Base-by-base conservation (phyloP, 2,329 filamentous ascomycete species). In the Epichloe aotearoae region DNA sequence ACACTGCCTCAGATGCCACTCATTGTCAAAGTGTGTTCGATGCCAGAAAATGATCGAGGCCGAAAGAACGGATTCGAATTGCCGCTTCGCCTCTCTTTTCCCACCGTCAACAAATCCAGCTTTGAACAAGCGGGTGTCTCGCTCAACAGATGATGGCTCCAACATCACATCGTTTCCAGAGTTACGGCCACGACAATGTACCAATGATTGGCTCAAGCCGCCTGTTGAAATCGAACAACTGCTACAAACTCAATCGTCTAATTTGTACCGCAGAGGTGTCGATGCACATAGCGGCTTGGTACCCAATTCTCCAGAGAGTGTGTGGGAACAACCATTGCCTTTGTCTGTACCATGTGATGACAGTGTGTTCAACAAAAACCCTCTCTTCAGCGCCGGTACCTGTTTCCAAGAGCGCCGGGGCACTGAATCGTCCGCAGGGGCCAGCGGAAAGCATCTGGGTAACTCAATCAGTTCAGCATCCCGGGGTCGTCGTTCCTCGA, bases 141-240 rank as follows among this genome's bases (percentile, higher is more conserved):
- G 50, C 14, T 53, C 53, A 2, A 49, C 56, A 4, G 58, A 54
- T 26, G 51, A 56, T 34, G 54, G 56, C 6, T 57, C 59, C 17
- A 58, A 57, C n/a, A 64, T 68, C 5, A 64, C 60, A 2, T 68
- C 63, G 10, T 69, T 69, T 47, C 65, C 65, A 12, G 57, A 59
- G 23, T 56, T 69, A 8, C 55, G 53, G 10, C 57, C 61, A 10
- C 61, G 65, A 5, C 60, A 63, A 8, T 63, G 59, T 40, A 69
- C 65, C 0, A 52, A 56, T 10, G 66, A 68, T 5, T 65, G 63
- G 63, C 43, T 60, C n/a, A 61, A 53, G 6, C 58, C 64, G 2
- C 57, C 58, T 2, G 47, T 49, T 1, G 53, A 55, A 1, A 46
- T 59, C 2, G 55, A 59, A 14, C 54, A 58, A 3, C 30, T 54